Evolutionary conservation across 139 green algal genomes (phyloP), one percentile per base, ranked within the genome.

Genomic region (Micractinium conductrix): DNA sequence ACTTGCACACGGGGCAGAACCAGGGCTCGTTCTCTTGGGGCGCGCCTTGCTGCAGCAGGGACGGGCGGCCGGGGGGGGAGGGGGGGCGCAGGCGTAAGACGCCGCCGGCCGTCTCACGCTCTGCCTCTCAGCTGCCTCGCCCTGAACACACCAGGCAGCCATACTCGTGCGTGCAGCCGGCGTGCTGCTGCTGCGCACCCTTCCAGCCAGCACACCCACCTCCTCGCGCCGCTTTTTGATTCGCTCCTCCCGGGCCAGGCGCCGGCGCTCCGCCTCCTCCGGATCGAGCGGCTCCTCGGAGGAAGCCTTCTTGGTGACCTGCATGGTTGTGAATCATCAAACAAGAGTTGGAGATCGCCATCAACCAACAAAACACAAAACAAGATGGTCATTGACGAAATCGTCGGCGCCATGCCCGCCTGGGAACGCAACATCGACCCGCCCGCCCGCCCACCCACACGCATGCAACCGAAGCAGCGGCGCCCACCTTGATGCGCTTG

Each of bases 1-100:
- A 79, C 78, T 87, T 78, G 85, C 87, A 91, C 38, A 91, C 79
- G 45, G 86, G 86, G 85, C 87, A 91, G 63, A 74, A 84, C 79
- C 79, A 82, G 76, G 76, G 76, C 76, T 82, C 76, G 9, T 4
- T 28, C 38, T 82, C 76, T 4, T 55, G 22, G 2, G 76, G 42
- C 10, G 76, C 76, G 76, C 76, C 76, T 82, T 82, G 76, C 76
- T 82, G 76, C 76, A 53, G 43, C 5, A 22, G 35, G 60, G 22
- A 35, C 50, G 10, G 55, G 53, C 4, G 8, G 45, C 9, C 30
- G 65, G 45, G 50, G 30, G 17, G 70, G 16, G 48, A 4, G 6
- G 72, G 43, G 44, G 26, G 28, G 72, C 12, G 4, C 73, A 43
- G 45, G 30, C 1, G 30, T 65, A 3, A 26, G 35, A 35, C 33